These are phyloP conservation scores for Arthrobotrys megalospora DNA, from an alignment of 2,329 filamentous ascomycete genomes.

Conservation along the genomic window DNA sequence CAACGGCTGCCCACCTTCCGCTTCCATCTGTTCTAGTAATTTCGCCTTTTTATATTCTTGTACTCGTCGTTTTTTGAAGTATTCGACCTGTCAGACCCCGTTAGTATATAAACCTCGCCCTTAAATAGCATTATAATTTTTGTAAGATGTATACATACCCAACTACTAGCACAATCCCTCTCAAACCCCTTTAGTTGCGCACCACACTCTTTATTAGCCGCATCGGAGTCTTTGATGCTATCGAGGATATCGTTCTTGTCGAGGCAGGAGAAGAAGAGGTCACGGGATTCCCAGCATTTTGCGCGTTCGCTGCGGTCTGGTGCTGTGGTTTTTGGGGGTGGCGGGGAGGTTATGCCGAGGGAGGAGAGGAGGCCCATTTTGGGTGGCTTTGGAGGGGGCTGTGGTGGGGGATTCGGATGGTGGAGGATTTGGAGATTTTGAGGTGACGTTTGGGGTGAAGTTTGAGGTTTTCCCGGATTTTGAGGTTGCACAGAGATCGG, in stretches of 20 bases:
- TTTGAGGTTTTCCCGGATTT: not conserved
- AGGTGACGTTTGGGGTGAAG: not conserved
- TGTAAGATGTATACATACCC: slow-evolving; percentile 75
- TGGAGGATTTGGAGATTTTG: not conserved
- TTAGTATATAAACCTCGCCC: too few relatives aligned
- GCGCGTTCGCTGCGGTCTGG: slow-evolving; percentile 87
- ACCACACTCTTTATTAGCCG: slow-evolving; percentile 74
- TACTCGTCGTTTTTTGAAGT: slow-evolving; percentile 96
- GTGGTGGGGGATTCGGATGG: not conserved
- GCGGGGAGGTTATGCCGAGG: slow-evolving; percentile 66
- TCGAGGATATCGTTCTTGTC: slow-evolving; percentile 87
- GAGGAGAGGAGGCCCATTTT: slow-evolving; percentile 72
- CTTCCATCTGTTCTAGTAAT: slow-evolving; percentile 81
- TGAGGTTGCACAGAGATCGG: slow-evolving; percentile 4
- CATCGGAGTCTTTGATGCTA: slow-evolving; percentile 74
- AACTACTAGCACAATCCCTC: slow-evolving; percentile 86
- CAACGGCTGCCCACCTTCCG: slow-evolving; percentile 79
- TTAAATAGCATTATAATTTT: not conserved
- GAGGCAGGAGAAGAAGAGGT: slow-evolving; percentile 89
- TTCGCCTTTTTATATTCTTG: slow-evolving; percentile 90
- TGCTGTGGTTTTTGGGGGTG: slow-evolving; percentile 74
- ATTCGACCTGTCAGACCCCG: slow-evolving; percentile 80
- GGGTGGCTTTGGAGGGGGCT: not conserved
- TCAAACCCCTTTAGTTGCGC: slow-evolving; percentile 79
- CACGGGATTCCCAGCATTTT: slow-evolving; percentile 90